Evolutionary conservation across 306 rosid genomes (phyloP).

Genomic region (Dryas drummondii): DNA sequence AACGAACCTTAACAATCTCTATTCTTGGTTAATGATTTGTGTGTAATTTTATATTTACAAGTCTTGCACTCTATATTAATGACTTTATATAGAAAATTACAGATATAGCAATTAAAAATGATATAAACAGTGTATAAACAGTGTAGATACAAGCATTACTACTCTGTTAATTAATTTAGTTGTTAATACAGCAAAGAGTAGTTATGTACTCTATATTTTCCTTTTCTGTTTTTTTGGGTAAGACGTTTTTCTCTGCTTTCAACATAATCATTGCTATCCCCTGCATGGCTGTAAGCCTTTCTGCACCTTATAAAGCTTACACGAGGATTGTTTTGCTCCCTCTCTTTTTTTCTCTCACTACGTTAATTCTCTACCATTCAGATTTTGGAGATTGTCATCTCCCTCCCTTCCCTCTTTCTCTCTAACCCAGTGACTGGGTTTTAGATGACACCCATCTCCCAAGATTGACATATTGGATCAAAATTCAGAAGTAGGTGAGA

Average conservation of each 20-base stretch:
- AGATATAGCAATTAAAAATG: background rate
- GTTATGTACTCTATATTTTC: background rate
- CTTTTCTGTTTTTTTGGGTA: background rate
- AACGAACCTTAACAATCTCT: background rate
- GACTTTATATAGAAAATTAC: background rate
- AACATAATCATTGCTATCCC: conserved; percentile 34
- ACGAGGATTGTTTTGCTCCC: conserved; percentile 50
- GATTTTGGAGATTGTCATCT: conserved; percentile 48
- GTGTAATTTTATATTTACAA: no score
- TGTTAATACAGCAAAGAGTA: background rate
- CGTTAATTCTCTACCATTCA: conserved; percentile 50
- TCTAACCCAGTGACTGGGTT: conserved; percentile 26
- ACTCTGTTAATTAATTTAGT: background rate
- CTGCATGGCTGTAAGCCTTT: conserved; percentile 65
- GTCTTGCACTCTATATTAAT: no score
- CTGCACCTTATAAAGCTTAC: conserved; percentile 52
- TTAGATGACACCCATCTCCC: conserved; percentile 19
- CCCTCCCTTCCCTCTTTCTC: conserved; percentile 24
- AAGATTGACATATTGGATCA: conserved; percentile 21
- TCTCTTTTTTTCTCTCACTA: conserved; percentile 40
- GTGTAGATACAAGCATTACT: no score
- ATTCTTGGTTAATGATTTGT: background rate
- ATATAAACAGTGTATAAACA: background rate
- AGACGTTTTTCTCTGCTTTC: conserved; percentile 21
- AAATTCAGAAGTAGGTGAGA: conserved; percentile 26